Percentiles rank a stretch among this genome's conserved stretches.
These are phyloP conservation scores for Melampsora americana DNA, from an alignment of 1,284 basidiomycete genomes.

Conservation along the genomic window DNA sequence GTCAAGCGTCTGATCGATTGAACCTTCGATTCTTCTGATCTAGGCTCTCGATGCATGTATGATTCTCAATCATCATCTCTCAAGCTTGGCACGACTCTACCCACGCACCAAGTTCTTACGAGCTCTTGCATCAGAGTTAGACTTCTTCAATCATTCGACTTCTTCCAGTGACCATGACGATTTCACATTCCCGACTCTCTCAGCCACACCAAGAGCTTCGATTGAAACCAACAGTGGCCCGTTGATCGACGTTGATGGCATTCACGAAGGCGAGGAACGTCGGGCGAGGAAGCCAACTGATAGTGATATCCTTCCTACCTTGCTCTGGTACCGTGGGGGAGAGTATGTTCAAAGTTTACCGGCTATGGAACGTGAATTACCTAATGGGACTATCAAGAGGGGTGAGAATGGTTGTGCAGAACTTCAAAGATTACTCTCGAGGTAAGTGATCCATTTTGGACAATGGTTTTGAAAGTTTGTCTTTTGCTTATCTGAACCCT, in stretches of 20 bases:
- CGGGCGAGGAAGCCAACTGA: slow-evolving; percentile 55
- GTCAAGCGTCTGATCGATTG: background rate
- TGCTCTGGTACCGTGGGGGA: slow-evolving; percentile 76
- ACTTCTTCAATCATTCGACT: slow-evolving; percentile 63
- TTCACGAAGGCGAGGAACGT: background rate
- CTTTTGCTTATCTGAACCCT: too few species aligned
- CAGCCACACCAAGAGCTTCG: background rate
- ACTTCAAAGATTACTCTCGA: slow-evolving; percentile 25
- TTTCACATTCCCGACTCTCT: slow-evolving; percentile 8
- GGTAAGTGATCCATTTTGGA: background rate
- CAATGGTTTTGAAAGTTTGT: background rate
- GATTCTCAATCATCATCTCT: slow-evolving; percentile 65
- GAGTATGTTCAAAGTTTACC: slow-evolving; percentile 77
- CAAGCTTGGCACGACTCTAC: slow-evolving; percentile 66
- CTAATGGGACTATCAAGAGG: slow-evolving; percentile 57
- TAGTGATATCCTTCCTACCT: slow-evolving; percentile 73
- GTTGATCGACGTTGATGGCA: background rate
- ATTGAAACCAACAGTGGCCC: background rate
- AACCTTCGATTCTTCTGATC: slow-evolving; percentile 2
- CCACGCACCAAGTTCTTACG: slow-evolving; percentile 74
- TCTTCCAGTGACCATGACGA: slow-evolving; percentile 60
- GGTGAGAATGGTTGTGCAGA: slow-evolving; percentile 39
- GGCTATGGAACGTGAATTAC: slow-evolving; percentile 77
- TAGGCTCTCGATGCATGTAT: slow-evolving; percentile 59
- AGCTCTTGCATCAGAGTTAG: slow-evolving; percentile 68